These are phyloP conservation scores for Aspergillus cristatus DNA, from an alignment of 495 filamentous ascomycete genomes.

Conservation along the genomic window DNA sequence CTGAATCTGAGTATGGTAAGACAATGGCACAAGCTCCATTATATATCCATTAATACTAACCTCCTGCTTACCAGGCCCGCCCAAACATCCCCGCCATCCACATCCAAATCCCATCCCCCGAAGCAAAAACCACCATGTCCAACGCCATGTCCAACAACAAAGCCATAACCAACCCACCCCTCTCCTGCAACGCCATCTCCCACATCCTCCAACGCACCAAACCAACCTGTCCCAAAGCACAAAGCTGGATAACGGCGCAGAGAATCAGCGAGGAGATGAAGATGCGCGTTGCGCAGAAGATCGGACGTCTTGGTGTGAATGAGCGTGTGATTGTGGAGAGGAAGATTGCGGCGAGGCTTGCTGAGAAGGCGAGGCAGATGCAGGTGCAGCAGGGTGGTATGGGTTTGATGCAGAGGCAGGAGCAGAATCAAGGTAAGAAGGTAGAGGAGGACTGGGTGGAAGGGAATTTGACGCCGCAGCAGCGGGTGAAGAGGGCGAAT, in stretches of 20 bases:
- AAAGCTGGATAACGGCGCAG: slow-evolving; percentile 11
- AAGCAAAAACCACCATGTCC: too few species aligned
- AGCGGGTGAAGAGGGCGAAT: slow-evolving; percentile 4
- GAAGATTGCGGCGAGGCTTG: too few species aligned
- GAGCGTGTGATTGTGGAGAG: too few species aligned
- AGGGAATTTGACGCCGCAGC: background rate
- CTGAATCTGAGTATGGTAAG: too few species aligned
- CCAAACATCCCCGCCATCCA: too few species aligned
- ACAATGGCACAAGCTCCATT: too few species aligned
- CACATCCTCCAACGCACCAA: slow-evolving; percentile 54
- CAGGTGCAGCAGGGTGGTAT: background rate
- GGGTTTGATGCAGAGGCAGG: too few species aligned
- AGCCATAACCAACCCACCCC: background rate
- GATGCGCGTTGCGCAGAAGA: slow-evolving; percentile 1
- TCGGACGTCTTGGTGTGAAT: background rate
- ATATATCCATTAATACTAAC: too few species aligned
- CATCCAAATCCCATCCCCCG: too few species aligned
- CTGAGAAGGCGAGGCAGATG: background rate
- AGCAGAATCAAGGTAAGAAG: too few species aligned
- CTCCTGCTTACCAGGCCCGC: too few species aligned
- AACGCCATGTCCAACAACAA: too few species aligned
- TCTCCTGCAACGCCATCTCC: slow-evolving; percentile 45
- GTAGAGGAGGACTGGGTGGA: background rate
- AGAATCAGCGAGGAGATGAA: slow-evolving; percentile 9
- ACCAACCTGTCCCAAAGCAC: slow-evolving; percentile 39